A percentile compares a stretch with the other conserved stretches of the same genome.
phyloP scores from a whole-genome alignment of 2,329 filamentous ascomycete genomes.

The Microdochium paspali region DNA sequence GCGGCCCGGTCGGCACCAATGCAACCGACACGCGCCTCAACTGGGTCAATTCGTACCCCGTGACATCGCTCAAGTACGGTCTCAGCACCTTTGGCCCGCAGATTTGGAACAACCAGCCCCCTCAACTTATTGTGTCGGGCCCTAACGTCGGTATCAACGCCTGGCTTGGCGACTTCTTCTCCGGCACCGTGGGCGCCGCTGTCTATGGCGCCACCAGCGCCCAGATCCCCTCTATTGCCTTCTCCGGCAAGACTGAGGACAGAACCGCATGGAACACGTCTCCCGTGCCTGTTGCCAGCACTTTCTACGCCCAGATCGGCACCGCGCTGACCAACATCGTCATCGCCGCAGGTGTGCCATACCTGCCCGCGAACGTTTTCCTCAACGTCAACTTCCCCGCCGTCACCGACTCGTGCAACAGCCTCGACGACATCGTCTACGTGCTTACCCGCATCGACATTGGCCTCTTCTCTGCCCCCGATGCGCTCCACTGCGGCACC shows the following conservation, averaged over 20 bases:
- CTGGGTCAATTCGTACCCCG: slow-evolving; percentile 38
- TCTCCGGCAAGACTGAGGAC: not conserved
- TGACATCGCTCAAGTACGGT: not conserved
- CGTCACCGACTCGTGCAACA: slow-evolving; percentile 39
- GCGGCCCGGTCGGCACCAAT: slow-evolving; percentile 47
- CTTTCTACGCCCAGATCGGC: slow-evolving; percentile 56
- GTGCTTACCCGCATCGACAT: slow-evolving; percentile 53
- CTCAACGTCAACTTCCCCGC: slow-evolving; percentile 63
- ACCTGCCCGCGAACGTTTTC: slow-evolving; percentile 49
- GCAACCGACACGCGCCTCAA: slow-evolving; percentile 47
- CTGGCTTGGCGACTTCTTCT: not conserved
- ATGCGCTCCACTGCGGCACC: slow-evolving; percentile 48
- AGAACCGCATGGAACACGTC: slow-evolving; percentile 4
- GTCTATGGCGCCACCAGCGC: slow-evolving; percentile 4
- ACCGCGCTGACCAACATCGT: slow-evolving; percentile 46
- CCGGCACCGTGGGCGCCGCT: not conserved
- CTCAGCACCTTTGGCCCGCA: not conserved
- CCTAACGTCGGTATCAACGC: slow-evolving; percentile 1
- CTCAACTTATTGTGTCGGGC: not conserved
- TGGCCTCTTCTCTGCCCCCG: slow-evolving; percentile 39
- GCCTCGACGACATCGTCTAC: slow-evolving; percentile 47
- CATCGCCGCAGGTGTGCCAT: slow-evolving; percentile 47
- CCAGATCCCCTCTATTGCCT: not conserved
- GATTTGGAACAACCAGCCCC: slow-evolving; percentile 36
- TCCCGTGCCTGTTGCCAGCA: slow-evolving; percentile 42